These are phyloP conservation scores for Komagataella mondaviorum DNA, from an alignment of 805 yeast genomes.

Conservation along the genomic window DNA sequence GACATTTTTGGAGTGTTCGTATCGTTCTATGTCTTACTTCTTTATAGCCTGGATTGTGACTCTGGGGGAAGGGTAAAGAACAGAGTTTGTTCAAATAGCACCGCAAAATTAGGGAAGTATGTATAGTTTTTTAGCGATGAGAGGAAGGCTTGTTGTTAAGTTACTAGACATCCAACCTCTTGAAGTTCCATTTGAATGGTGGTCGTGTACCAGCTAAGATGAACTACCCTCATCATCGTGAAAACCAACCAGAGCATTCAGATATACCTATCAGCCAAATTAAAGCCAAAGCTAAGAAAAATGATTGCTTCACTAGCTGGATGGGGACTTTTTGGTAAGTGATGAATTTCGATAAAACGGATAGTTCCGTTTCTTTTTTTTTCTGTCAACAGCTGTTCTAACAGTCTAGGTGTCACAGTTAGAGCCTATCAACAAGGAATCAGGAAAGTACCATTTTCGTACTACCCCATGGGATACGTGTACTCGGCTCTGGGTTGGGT, in stretches of 20 bases:
- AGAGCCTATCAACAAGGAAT: conserved; percentile 32
- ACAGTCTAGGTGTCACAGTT: conserved; percentile 20
- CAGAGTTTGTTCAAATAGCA: background rate
- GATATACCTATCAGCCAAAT: background rate
- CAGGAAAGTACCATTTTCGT: conserved; percentile 23
- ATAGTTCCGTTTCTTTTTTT: background rate
- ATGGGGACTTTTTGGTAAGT: conserved; percentile 14
- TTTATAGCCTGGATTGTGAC: background rate
- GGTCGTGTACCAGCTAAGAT: background rate
- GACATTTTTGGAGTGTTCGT: background rate
- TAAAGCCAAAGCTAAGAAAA: background rate
- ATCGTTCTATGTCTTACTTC: background rate
- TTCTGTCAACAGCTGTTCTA: background rate
- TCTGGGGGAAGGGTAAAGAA: background rate
- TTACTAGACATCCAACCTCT: background rate
- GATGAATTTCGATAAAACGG: background rate
- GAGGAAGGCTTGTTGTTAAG: conserved; percentile 4
- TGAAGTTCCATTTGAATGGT: background rate
- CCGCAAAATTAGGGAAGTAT: background rate
- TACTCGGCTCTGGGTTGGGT: conserved; percentile 31
- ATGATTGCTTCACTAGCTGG: conserved; percentile 9
- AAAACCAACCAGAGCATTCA: background rate
- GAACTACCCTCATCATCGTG: background rate
- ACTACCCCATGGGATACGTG: conserved; percentile 25
- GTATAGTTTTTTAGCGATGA: background rate